Evolutionary conservation across 257 asterid genomes (phyloP).

Genomic region (Paulownia fortunei): DNA sequence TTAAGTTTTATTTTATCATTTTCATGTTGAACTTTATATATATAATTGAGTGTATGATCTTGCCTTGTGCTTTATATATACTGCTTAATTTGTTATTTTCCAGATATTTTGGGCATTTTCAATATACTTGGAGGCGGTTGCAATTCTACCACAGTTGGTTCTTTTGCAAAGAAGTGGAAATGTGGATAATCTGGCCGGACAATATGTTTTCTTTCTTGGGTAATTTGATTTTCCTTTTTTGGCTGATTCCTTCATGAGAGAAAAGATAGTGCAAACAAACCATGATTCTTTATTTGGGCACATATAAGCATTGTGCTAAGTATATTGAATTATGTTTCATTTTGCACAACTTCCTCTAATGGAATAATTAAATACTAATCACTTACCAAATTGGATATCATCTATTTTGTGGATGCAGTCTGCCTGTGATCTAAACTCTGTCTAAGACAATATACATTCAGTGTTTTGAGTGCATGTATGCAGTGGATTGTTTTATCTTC

Average conservation of each 20-base stretch:
- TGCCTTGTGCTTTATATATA: neutral
- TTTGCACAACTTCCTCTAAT: neutral
- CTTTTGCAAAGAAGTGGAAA: conserved; percentile 98
- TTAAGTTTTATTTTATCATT: neutral
- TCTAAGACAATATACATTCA: neutral
- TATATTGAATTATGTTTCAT: conserved; percentile 3
- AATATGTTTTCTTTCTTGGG: conserved; percentile 95
- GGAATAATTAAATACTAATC: neutral
- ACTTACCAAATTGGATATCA: neutral
- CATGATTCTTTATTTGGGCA: neutral
- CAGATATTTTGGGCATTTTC: conserved; percentile 95
- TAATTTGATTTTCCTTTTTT: conserved; percentile 43
- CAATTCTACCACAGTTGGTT: conserved; percentile 89
- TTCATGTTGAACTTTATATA: neutral
- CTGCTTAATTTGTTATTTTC: conserved; percentile 15
- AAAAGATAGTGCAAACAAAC: neutral
- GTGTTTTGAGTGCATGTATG: neutral
- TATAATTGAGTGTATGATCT: conserved; percentile 11
- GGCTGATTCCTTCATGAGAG: conserved; percentile 2
- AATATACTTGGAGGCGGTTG: conserved; percentile 68
- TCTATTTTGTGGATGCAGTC: neutral
- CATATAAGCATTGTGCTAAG: neutral
- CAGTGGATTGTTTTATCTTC: neutral
- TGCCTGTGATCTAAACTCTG: conserved; percentile 1
- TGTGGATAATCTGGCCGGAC: conserved; percentile 93